Evolutionary conservation across 2,329 filamentous ascomycete species (phyloP), one percentile per base, ranked within the genome.

Genomic region (Colletotrichum falcatum): DNA sequence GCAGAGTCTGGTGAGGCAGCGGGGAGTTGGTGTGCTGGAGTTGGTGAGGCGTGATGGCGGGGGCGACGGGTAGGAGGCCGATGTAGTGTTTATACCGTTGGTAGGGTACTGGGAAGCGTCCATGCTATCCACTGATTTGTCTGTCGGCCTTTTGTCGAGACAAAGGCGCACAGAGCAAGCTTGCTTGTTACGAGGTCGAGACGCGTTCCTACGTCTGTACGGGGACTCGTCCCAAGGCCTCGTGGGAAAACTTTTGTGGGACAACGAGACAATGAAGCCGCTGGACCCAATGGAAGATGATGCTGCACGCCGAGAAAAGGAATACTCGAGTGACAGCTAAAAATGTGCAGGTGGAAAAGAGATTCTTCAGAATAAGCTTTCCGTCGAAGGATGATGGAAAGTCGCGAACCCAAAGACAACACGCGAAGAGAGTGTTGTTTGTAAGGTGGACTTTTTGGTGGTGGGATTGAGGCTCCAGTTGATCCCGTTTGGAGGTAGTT

Each of bases 51-150:
- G 85, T 83, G 72, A 86, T 82, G 63, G 84, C 84, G 84, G 84
- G 49, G 84, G 84, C 74, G 85, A 87, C 77, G 84, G 84, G 79
- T 87, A 86, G 72, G 81, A 76, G 71, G 84, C 81, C 66, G 83
- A 83, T 74, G 84, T 83, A 73, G 85, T 83, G 84, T 85, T 86
- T 85, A 88, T 84, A 82, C 82, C 84, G 83, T 87, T 86, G 81
- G 85, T 81, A 80, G 83, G 83, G 77, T 86, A 87, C 75, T 85
- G 83, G 78, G 82, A 81, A 81, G 83, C 83, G 84, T 88, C 86
- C 86, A 88, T 88, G 81, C 82, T 85, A 79, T 77, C 69, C 68
- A 48, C 62, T 33, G 28, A 23, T 39, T 28, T 58, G 39, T 65
- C 60, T 56, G 65, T 51, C 46, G 61, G 65, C 69, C 69, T 68